Evolutionary conservation across 1,284 basidiomycete genomes (phyloP).

Genomic region (Lignosus rhinocerotis): DNA sequence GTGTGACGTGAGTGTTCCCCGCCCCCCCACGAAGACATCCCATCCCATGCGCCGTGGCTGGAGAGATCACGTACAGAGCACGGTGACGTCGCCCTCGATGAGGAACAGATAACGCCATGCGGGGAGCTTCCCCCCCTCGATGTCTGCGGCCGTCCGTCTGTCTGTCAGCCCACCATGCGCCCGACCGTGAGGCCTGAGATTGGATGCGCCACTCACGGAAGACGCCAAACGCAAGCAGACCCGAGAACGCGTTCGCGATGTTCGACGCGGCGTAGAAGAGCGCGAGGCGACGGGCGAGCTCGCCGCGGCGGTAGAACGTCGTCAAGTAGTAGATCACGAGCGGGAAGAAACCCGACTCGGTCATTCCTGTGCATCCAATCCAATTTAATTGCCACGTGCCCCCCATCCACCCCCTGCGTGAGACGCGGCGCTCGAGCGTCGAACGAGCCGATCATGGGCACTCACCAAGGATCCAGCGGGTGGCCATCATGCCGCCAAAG

Average conservation of each 20-base stretch:
- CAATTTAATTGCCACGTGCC: too few relatives aligned
- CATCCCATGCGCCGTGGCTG: too few relatives aligned
- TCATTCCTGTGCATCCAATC: slow-evolving; percentile 31
- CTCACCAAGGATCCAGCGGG: slow-evolving; percentile 32
- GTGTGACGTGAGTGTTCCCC: neutral
- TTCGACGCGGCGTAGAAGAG: slow-evolving; percentile 40
- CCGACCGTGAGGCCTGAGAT: too few relatives aligned
- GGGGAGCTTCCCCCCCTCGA: slow-evolving; percentile 12
- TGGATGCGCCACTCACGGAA: slow-evolving; percentile 17
- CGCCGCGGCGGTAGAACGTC: slow-evolving; percentile 40
- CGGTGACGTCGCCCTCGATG: slow-evolving; percentile 31
- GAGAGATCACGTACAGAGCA: slow-evolving; percentile 5
- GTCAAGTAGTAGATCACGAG: slow-evolving; percentile 49
- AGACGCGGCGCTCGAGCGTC: slow-evolving; percentile 43
- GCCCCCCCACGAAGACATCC: neutral
- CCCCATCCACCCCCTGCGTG: neutral
- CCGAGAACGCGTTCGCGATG: slow-evolving; percentile 32
- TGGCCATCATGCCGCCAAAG: slow-evolving; percentile 13
- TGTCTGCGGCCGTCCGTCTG: neutral
- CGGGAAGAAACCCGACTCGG: slow-evolving; percentile 64
- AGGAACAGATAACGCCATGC: slow-evolving; percentile 40
- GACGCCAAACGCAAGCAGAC: slow-evolving; percentile 22
- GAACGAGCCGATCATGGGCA: neutral
- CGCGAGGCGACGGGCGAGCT: slow-evolving; percentile 39
- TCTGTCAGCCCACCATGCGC: neutral